These are phyloP conservation scores for Eutrema japonicum DNA, from an alignment of 345 rosid genomes.

Conservation along the genomic window DNA sequence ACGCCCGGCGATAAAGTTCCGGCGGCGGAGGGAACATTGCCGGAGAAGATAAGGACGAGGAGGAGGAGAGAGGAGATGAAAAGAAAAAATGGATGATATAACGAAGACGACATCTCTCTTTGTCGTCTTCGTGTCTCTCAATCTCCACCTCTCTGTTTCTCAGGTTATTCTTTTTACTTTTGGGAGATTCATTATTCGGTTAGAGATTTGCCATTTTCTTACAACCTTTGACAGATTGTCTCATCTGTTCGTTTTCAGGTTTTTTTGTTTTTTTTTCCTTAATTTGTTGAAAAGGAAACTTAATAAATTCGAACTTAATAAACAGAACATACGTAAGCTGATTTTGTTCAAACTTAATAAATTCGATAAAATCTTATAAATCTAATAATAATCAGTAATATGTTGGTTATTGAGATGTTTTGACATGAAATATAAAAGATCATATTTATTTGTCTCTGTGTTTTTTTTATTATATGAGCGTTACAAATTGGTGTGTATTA, in stretches of 20 bases:
- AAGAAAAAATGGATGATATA: constrained; percentile 13
- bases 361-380: not conserved
- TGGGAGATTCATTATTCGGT: constrained; percentile 25
- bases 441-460: not conserved
- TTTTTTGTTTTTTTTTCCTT: not conserved
- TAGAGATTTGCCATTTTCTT: constrained; percentile 36
- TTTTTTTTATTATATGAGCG: not conserved
- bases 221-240: constrained; percentile 32
- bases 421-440: not conserved
- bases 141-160: constrained; percentile 2
- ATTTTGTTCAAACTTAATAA: constrained; percentile 1
- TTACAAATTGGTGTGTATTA: constrained; percentile 11
- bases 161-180: constrained; percentile 3
- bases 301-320: not conserved
- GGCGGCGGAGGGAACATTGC: not conserved
- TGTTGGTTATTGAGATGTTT: not conserved
- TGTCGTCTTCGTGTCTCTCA: constrained; percentile 42
- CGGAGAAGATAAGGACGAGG: constrained; percentile 19
- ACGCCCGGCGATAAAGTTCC: not conserved
- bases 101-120: constrained; percentile 37
- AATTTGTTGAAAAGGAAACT: constrained; percentile 19
- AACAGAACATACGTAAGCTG: constrained; percentile 20
- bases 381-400: not conserved
- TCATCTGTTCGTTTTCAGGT: constrained; percentile 31
- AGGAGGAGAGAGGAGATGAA: constrained; percentile 24